A percentile compares a stretch with the other conserved stretches of the same genome.
phyloP scores from a whole-genome alignment of 495 filamentous ascomycete species.

The Xylaria sp. region DNA sequence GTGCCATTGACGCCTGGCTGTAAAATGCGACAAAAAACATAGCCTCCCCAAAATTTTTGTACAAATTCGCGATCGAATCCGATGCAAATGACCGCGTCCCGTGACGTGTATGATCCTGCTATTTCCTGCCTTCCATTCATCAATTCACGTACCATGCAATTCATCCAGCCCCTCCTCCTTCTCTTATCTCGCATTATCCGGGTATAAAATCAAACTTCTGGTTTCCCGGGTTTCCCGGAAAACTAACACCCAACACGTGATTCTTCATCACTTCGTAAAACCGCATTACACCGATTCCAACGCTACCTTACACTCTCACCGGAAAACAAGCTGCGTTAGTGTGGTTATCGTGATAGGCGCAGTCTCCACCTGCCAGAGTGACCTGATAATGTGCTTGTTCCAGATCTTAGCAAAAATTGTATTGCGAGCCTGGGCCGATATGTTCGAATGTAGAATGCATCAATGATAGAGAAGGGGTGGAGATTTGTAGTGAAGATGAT shows the following conservation, averaged over 20 bases:
- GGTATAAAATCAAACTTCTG: conserved; percentile 20
- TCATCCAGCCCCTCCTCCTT: conserved; percentile 2
- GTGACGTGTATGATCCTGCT: conserved; percentile 1
- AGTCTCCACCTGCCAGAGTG: neutral
- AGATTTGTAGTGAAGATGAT: neutral
- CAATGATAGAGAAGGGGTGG: neutral
- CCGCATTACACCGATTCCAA: neutral
- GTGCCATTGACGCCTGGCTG: conserved; percentile 18
- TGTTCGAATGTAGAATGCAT: neutral
- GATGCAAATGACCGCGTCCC: conserved; percentile 19
- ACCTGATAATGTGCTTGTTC: neutral
- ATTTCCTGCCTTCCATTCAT: conserved; percentile 7
- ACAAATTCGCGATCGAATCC: conserved; percentile 24
- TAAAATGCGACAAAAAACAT: conserved; percentile 8
- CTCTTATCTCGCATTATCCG: neutral
- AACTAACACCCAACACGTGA: conserved; percentile 13
- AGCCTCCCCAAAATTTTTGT: conserved; percentile 19
- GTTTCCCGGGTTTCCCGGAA: neutral
- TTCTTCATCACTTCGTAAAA: conserved; percentile 17
- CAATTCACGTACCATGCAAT: conserved; percentile 17
- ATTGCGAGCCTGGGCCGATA: neutral
- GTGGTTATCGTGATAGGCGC: neutral
- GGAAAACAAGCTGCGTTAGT: neutral
- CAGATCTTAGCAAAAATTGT: neutral
- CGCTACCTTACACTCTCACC: neutral